Conservation (phyloP, 2,329 filamentous ascomycete genomes). For the Penicillium vulpinum region DNA sequence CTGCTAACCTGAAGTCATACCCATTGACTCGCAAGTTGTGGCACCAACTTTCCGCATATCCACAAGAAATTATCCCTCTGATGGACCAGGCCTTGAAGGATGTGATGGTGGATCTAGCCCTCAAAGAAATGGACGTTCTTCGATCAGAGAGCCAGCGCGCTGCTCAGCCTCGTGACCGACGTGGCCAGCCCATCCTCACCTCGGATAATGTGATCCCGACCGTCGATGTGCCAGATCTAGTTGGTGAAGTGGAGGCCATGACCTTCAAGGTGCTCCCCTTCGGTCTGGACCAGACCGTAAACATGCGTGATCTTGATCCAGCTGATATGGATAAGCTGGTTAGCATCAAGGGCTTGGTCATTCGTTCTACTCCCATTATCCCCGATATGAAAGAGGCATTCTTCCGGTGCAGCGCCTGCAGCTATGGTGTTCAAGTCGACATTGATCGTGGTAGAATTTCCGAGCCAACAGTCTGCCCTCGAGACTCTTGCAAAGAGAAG, state of each 20-base stretch:
- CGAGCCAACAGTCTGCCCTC: constrained; percentile 87
- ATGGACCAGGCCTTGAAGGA: constrained; percentile 97
- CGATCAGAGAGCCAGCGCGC: constrained; percentile 55
- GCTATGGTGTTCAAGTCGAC: constrained; percentile 84
- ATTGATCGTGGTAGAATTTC: constrained; percentile 95
- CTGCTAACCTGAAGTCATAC: constrained; percentile 86
- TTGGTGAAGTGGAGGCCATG: constrained; percentile 74
- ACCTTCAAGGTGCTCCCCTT: constrained; percentile 87
- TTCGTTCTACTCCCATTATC: constrained; percentile 91
- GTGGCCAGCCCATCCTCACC: constrained; percentile 25
- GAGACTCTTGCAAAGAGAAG: constrained; percentile 73
- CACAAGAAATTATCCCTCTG: constrained; percentile 91
- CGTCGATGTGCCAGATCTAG: constrained; percentile 64
- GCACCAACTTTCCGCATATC: constrained; percentile 92
- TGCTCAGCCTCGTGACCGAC: constrained; percentile 20
- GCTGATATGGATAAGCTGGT: constrained; percentile 95
- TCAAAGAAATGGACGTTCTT: constrained; percentile 72
- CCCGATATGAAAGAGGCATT: constrained; percentile 99
- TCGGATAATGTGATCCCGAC: constrained; percentile 19
- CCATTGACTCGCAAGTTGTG: constrained; percentile 90
- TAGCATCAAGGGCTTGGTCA: constrained; percentile 92
- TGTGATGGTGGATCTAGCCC: constrained; percentile 84
- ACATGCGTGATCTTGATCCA: constrained; percentile 91
- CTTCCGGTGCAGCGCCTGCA: constrained; percentile 92
- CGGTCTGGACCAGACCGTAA: constrained; percentile 81